Conservation (phyloP, 306 rosid species). For the Alnus rubra region DNA sequence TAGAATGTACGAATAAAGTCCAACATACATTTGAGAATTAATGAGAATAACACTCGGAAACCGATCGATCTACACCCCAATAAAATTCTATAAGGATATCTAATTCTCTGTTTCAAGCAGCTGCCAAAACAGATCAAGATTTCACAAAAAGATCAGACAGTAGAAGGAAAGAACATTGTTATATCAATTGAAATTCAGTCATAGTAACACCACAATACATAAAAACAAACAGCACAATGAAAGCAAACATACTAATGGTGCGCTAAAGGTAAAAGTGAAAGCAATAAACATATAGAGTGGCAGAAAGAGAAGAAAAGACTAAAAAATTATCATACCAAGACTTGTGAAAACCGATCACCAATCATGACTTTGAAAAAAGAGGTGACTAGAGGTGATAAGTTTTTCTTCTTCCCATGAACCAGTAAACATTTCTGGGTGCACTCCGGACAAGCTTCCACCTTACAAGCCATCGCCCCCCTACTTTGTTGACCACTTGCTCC, state of each 20-base stretch:
- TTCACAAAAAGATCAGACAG: background rate
- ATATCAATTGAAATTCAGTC: background rate
- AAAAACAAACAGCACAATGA: background rate
- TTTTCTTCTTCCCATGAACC: slow-evolving; percentile 40
- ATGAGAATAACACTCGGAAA: too few relatives aligned
- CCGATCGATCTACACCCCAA: too few relatives aligned
- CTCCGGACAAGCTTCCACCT: slow-evolving; percentile 32
- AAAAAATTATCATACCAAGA: slow-evolving; percentile 42
- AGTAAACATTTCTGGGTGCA: slow-evolving; percentile 43
- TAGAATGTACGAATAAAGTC: too few relatives aligned
- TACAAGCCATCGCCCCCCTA: slow-evolving; percentile 36
- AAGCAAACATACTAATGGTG: background rate
- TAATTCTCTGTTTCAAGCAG: background rate
- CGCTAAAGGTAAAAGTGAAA: background rate
- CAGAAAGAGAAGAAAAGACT: slow-evolving; percentile 2
- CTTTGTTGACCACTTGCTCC: slow-evolving; percentile 2
- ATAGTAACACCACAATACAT: background rate
- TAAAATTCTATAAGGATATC: too few relatives aligned
- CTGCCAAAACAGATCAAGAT: background rate
- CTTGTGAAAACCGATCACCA: slow-evolving; percentile 31
- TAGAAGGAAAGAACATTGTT: background rate
- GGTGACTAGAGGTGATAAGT: slow-evolving; percentile 6
- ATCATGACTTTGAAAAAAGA: slow-evolving; percentile 70
- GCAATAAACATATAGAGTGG: slow-evolving; percentile 1
- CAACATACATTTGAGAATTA: too few relatives aligned